Base-by-base conservation (phyloP, 371 early-diverging fungal species). In the Apophysomyces variabilis region DNA sequence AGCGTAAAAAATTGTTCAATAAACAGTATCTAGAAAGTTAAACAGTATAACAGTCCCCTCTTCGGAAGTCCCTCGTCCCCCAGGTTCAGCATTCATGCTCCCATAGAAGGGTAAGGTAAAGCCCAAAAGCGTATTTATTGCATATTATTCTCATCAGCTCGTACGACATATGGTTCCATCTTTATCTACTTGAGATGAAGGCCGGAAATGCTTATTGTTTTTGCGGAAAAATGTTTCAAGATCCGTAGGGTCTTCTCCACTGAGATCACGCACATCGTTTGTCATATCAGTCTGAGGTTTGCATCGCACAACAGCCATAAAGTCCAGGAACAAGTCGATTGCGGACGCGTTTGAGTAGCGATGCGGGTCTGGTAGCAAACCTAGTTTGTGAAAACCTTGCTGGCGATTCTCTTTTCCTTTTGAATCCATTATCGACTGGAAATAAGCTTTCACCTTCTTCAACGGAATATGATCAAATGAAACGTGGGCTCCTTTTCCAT, bases 231-330 rank as follows among this genome's bases (percentile, higher is more conserved):
- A 69, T 1, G 60, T 41, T 2, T 11, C 32, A 11, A 69, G 62
- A 50, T 69, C 66, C 18, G 38, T 18, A 11, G 70, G 70, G 18
- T 65, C 64, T n/a, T 46, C 12, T 12, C 70, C 70, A 14, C 46
- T 61, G 38, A 65, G 38, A 14, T 69, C 62, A 13, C 66, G 62
- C 14, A 60, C 37, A 41, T 69, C 62, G 32, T 61, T 13, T n/a
- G 62, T 69, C 21, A 62, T 32, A 38, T 38, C 64, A 35, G 38
- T 60, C n/a, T 57, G n/a, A 13, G n/a, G 46, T 4, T 0, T 16
- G 12, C 12, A n/a, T 41, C 38, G 38, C 8, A 47, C 35, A 3
- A 50, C 36, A 8, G 58, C 57, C 32, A 69, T 65, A 13, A 47
- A 65, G n/a, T 66, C 61, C 18, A 69, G 38, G 38, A 61, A 9